These are phyloP conservation scores for Prunus persica DNA, from an alignment of 306 rosid genomes.

Conservation along the genomic window Prunus_persica_NCBIv2 NC_034015.1:22108501-22109000, in stretches of 20 bases:
- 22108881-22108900: no score
- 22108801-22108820: background rate
- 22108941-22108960: background rate
- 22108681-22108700: slow-evolving; percentile 53
- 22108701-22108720: slow-evolving; percentile 45
- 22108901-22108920: no score
- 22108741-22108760: slow-evolving; percentile 47
- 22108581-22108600: slow-evolving; percentile 12
- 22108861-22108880: no score
- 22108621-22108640: slow-evolving; percentile 39
- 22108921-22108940: background rate
- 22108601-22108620: slow-evolving; percentile 46
- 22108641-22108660: slow-evolving; percentile 31
- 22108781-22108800: background rate
- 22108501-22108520: no score
- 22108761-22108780: slow-evolving; percentile 39
- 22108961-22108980: background rate
- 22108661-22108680: slow-evolving; percentile 37
- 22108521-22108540: background rate
- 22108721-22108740: slow-evolving; percentile 43
- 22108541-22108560: background rate
- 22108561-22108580: background rate
- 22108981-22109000: no score
- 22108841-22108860: background rate
- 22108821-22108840: background rate